These are phyloP conservation scores for Carex arenaria DNA, from an alignment of 202 grass and related monocot genomes.

Conservation along the genomic window DNA sequence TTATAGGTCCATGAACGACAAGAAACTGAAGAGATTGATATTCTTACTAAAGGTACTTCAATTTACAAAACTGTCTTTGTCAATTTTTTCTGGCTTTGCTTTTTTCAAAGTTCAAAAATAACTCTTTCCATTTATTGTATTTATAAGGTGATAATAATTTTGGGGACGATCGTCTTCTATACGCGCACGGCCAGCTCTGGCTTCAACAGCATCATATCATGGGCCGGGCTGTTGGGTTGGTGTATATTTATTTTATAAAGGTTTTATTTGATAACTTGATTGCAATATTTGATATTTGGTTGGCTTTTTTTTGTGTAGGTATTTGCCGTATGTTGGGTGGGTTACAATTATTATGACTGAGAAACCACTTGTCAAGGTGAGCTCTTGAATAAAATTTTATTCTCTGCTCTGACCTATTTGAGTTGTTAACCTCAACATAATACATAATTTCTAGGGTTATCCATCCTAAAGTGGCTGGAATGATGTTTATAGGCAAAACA, in stretches of 20 bases:
- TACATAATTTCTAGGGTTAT: background rate
- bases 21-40: conserved; percentile 54
- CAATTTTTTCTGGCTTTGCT: background rate
- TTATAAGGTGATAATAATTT: conserved; percentile 78
- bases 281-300: conserved; percentile 2
- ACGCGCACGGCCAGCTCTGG: conserved; percentile 88
- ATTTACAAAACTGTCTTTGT: background rate
- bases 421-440: background rate
- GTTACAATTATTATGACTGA: conserved; percentile 89
- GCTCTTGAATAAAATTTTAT: background rate
- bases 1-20: conserved; percentile 78
- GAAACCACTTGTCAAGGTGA: conserved; percentile 83
- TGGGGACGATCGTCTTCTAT: conserved; percentile 68
- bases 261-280: conserved; percentile 7
- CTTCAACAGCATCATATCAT: conserved; percentile 95
- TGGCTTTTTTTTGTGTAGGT: conserved; percentile 36
- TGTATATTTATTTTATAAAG: conserved; percentile 15
- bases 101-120: background rate
- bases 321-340: conserved; percentile 84
- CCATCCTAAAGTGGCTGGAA: background rate
- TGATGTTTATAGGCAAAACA: background rate
- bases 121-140: background rate
- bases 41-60: conserved; percentile 81
- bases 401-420: background rate
- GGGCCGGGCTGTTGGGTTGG: conserved; percentile 87